phyloP scores from a whole-genome alignment of 2,329 filamentous ascomycete genomes.

The Alternaria viburni region DNA sequence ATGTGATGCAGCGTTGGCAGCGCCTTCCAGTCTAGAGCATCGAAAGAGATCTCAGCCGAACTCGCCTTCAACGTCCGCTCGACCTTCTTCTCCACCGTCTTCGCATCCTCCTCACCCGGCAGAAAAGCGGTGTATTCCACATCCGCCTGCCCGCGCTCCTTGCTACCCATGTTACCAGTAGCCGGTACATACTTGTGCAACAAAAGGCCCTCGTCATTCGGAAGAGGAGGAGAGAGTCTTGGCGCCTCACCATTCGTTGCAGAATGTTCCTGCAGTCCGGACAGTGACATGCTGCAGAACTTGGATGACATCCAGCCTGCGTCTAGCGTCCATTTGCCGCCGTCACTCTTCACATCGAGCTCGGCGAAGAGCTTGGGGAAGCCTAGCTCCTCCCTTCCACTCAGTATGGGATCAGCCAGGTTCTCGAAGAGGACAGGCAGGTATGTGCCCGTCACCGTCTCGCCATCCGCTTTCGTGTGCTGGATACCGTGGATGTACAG shows the following conservation, averaged over 20 bases:
- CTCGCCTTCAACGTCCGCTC: slow-evolving; percentile 46
- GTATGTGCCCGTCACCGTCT: slow-evolving; percentile 59
- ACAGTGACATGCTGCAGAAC: slow-evolving; percentile 42
- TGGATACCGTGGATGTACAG: slow-evolving; percentile 69
- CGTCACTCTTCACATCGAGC: slow-evolving; percentile 53
- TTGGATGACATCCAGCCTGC: slow-evolving; percentile 48
- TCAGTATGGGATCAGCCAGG: slow-evolving; percentile 65
- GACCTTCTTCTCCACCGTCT: slow-evolving; percentile 41
- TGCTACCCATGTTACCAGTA: slow-evolving; percentile 51
- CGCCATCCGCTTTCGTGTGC: slow-evolving; percentile 59
- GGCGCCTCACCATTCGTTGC: slow-evolving; percentile 9
- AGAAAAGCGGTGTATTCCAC: slow-evolving; percentile 60
- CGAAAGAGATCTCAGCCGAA: slow-evolving; percentile 56
- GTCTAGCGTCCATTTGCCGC: slow-evolving; percentile 48
- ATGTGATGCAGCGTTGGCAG: slow-evolving; percentile 69
- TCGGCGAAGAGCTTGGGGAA: slow-evolving; percentile 66
- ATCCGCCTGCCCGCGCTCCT: slow-evolving; percentile 57
- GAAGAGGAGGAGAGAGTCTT: neutral
- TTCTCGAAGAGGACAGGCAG: slow-evolving; percentile 65
- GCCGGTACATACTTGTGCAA: slow-evolving; percentile 64
- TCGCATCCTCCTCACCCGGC: slow-evolving; percentile 40
- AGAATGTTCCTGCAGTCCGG: slow-evolving; percentile 23
- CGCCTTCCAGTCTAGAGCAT: slow-evolving; percentile 59
- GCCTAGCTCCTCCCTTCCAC: slow-evolving; percentile 66
- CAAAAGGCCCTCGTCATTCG: slow-evolving; percentile 57